Evolutionary conservation across 306 rosid genomes (phyloP).

Genomic region (Pyrus pyrifolia): DNA sequence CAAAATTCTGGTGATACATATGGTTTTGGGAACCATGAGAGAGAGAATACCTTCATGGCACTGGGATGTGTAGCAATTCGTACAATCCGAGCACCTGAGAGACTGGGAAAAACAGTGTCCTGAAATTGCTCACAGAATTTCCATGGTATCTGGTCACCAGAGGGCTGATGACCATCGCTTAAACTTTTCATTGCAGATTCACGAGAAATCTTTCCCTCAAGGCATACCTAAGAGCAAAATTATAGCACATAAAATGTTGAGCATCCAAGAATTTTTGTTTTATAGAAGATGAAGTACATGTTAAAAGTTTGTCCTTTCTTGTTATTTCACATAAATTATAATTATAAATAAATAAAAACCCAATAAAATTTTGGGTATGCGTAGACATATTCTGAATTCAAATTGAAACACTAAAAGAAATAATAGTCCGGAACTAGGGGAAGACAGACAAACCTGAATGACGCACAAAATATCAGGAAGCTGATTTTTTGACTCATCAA

Average conservation of each 20-base stretch:
- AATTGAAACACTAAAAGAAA: not conserved
- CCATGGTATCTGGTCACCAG: conserved; percentile 95
- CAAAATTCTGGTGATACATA: conserved; percentile 3
- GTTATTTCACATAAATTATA: not conserved
- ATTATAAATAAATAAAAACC: not conserved
- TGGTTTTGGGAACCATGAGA: conserved; percentile 2
- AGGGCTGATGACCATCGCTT: conserved; percentile 77
- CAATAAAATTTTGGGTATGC: not conserved
- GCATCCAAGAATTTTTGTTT: not conserved
- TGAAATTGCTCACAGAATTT: conserved; percentile 91
- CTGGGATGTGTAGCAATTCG: conserved; percentile 98
- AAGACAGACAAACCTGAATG: conserved; percentile 62
- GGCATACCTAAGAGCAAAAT: conserved; percentile 49
- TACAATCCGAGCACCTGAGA: conserved; percentile 94
- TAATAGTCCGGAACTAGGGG: not conserved
- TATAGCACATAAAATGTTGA: conserved; percentile 1
- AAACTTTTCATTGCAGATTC: conserved; percentile 69
- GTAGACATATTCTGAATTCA: not conserved
- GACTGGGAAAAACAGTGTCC: conserved; percentile 75
- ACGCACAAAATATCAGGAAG: conserved; percentile 98
- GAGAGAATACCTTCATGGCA: conserved; percentile 67
- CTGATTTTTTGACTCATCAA: conserved; percentile 79
- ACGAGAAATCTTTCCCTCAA: conserved; percentile 89
- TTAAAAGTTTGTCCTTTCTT: not conserved
- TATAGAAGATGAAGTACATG: not conserved